These are phyloP conservation scores for Russula griseocarnosa DNA, from an alignment of 768 basidiomycete genomes.

Conservation along the genomic window DNA sequence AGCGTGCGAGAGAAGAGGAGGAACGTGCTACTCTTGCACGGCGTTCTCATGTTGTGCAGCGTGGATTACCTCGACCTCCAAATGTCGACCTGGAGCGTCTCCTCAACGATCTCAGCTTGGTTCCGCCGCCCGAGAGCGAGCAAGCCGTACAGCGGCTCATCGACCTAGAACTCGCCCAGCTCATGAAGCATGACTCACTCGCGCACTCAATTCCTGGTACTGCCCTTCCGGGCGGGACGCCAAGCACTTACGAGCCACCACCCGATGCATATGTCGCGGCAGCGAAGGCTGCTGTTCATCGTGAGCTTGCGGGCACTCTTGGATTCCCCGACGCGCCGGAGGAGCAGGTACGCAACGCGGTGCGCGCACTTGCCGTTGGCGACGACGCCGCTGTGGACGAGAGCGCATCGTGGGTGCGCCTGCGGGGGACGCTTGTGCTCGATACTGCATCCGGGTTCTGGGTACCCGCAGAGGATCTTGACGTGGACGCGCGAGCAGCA, in stretches of 20 bases:
- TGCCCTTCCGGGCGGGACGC: constrained; percentile 62
- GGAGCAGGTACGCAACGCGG: constrained; percentile 72
- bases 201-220: constrained; percentile 87
- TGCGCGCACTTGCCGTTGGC: constrained; percentile 50
- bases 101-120: constrained; percentile 53
- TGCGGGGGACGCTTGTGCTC: constrained; percentile 60
- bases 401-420: constrained; percentile 64
- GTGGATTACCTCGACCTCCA: constrained; percentile 78
- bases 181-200: constrained; percentile 86
- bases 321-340: constrained; percentile 84
- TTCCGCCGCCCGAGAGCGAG: constrained; percentile 39
- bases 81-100: constrained; percentile 70
- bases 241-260: constrained; percentile 69
- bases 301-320: constrained; percentile 72
- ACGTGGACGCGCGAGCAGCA: constrained; percentile 52
- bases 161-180: constrained; percentile 68
- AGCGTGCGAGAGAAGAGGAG: constrained; percentile 66
- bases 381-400: constrained; percentile 61
- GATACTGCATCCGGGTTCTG: constrained; percentile 54
- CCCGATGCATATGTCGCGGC: constrained; percentile 65
- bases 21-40: constrained; percentile 76
- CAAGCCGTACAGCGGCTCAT: constrained; percentile 56
- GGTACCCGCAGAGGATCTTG: constrained; percentile 62
- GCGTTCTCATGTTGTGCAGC: constrained; percentile 76
- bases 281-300: constrained; percentile 70